Evolutionary conservation across 768 basidiomycete species (phyloP), one percentile per base, ranked within the genome.

Genomic region (Dioszegia aurantiaca): DNA sequence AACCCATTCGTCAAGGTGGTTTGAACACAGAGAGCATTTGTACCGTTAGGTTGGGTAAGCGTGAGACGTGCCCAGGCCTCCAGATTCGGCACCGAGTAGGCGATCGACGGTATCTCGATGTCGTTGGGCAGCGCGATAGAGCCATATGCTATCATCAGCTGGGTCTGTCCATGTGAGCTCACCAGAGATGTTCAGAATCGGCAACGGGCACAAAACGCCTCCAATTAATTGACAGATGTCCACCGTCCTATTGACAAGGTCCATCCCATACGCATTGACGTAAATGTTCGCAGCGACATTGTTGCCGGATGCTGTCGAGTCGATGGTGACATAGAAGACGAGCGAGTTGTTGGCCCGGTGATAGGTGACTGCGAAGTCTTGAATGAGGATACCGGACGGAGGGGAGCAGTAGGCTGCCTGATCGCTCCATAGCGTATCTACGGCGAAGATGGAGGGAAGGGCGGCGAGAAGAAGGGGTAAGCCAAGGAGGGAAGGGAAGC

Each of bases 1-100:
- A 86, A 86, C 10, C 93, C 93, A 72, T 99, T 99, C 17, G 89
- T 86, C 11, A 97, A 80, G 1, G 91, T 93, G 17, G 91, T 84
- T 75, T 93, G 90, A 8, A 99, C 82, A 68, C 94, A 99, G 0
- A 91, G 90, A 53, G 86, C 89, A 61, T 89, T 80, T 8, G 83
- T 74, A 46, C 87, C 86, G 47, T 80, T 78, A 30, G 84, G 82
- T 61, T 89, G 84, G 2, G 80, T 83, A 39, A 94, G 81, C 4
- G 85, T 82, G 54, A 97, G 78, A 66, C 90, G 87, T 0, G 85
- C 91, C 68, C 84, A 91, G 17, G 88, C 91, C 73, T 97, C 91
- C 4, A 97, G 81, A 77, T 99, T 89, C 4, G 94, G 94, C 36
- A 99, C 87, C 40, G 80, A 78, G 75, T 85, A 99, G 0, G 89